Base-by-base conservation (phyloP, 2,329 filamentous ascomycete genomes). In the Amylocarpus encephaloides region DNA sequence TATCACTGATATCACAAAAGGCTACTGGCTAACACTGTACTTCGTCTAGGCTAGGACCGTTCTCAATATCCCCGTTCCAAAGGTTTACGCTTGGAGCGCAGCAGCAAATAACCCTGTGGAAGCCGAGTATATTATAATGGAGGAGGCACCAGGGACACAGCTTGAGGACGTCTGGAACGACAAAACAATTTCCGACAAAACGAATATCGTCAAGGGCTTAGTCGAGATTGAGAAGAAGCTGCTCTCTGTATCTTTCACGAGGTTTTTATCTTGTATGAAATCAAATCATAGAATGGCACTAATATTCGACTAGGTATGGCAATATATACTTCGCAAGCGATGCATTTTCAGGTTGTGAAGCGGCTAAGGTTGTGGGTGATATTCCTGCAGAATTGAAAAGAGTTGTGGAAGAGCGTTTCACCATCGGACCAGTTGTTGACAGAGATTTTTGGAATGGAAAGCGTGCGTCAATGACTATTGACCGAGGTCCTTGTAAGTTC, bases 401-500 rank as follows among this genome's bases (percentile, higher is more conserved):
- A 51, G 53, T 58, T 40, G 62, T 66, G 15, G 53, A 52, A 47
- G 54, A 60, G 34, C 64, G 57, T 38, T 72, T 70, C 48, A 60
- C 53, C 26, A 68, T 72, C 50, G 68, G 68, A 2, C 69, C 69
- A 51, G 63, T 67, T 30, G 64, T 64, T 13, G 59, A 65, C 16
- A 61, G 54, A 46, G 55, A 52, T 13, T 68, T 68, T 54, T 71
- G 66, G 70, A 59, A 59, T 6, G 62, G 62, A 48, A 60, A 69
- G 54, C 63, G 67, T 39, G 59, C 62, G 38, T 51, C 36, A 6
- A 67, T 69, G 61, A 33, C 54, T 29, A 62, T 69, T 48, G 65
- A 71, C 55, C 62, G 67, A 40, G 69, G 70, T n/a, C 70, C 68
- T 42, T 72, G 68, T 71, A 59, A 50, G 66, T n/a, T n/a, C n/a